A percentile compares a stretch with the other conserved stretches of the same genome.
Conservation (phyloP, 371 early-diverging fungal genomes). For the Mucor piriformis region DNA sequence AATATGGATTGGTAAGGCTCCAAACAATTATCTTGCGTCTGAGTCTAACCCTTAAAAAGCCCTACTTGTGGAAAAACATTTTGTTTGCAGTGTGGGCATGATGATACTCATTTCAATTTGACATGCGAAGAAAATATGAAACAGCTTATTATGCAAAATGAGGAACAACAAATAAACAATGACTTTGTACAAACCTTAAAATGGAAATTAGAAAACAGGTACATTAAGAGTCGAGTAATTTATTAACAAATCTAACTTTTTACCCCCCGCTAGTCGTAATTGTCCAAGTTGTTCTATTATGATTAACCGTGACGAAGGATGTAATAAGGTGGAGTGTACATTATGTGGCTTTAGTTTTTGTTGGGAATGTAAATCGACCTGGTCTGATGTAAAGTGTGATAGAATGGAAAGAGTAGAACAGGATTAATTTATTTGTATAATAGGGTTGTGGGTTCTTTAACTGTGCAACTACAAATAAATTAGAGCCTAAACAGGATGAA, state of each 20-base stretch:
- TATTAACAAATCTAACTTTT: too few relatives aligned
- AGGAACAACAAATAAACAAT: conserved; percentile 5
- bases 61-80: conserved; percentile 43
- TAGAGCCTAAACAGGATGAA: not conserved
- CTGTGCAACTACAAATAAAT: conserved; percentile 13
- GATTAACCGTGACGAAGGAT: conserved; percentile 74
- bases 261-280: conserved; percentile 38
- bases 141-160: conserved; percentile 18
- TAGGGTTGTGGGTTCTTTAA: conserved; percentile 35
- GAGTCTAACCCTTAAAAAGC: conserved; percentile 9
- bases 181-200: conserved; percentile 45
- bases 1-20: conserved; percentile 54
- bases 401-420: not conserved
- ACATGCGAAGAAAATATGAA: conserved; percentile 58
- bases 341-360: conserved; percentile 71
- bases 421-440: not conserved
- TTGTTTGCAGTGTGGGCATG: conserved; percentile 63
- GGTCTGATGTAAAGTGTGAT: conserved; percentile 28
- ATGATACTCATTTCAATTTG: conserved; percentile 46
- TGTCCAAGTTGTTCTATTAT: conserved; percentile 71
- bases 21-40: not conserved
- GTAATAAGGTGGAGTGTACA: conserved; percentile 74
- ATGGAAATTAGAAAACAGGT: conserved; percentile 49
- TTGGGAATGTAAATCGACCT: conserved; percentile 49
- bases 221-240: too few relatives aligned